Evolutionary conservation across 2,329 filamentous ascomycete genomes (phyloP).

Genomic region (Ilyonectria robusta): DNA sequence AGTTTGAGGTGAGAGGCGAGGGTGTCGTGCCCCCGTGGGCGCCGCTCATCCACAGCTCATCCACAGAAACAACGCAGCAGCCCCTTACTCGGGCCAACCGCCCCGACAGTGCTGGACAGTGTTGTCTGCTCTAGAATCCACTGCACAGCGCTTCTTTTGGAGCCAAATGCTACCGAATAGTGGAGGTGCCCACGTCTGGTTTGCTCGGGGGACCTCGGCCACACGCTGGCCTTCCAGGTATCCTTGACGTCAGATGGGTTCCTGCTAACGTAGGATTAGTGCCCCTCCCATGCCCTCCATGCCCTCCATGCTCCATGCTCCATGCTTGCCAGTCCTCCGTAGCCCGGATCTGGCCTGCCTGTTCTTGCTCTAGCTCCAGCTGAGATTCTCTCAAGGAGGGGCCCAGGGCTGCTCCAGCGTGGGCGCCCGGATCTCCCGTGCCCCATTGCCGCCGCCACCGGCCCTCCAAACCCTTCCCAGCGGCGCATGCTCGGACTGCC

Average conservation of each 20-base stretch:
- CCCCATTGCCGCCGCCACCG: constrained; percentile 43
- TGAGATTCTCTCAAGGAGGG: constrained; percentile 14
- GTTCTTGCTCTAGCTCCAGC: constrained; percentile 31
- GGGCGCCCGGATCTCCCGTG: constrained; percentile 38
- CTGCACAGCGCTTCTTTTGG: constrained; percentile 20
- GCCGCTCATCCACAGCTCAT: constrained; percentile 4
- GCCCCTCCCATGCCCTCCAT: constrained; percentile 26
- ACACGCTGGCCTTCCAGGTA: constrained; percentile 30
- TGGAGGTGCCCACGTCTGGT: constrained; percentile 31
- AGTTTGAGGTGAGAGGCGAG: background rate
- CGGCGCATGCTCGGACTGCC: constrained; percentile 42
- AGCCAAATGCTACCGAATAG: constrained; percentile 19
- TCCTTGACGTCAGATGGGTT: constrained; percentile 48
- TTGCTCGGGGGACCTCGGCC: constrained; percentile 44
- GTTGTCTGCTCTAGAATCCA: constrained; percentile 21
- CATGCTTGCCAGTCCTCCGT: constrained; percentile 10
- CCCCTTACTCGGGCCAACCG: constrained; percentile 18
- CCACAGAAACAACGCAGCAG: constrained; percentile 12
- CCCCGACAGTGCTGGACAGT: background rate
- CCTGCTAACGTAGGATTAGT: constrained; percentile 33
- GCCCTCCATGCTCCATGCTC: constrained; percentile 9
- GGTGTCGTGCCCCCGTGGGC: constrained; percentile 2
- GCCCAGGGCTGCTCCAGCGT: constrained; percentile 24
- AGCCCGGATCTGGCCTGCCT: constrained; percentile 33
- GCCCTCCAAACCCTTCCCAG: constrained; percentile 36